Evolutionary conservation across 768 basidiomycete species (phyloP).

Genomic region (Xerocomellus amylosporus): DNA sequence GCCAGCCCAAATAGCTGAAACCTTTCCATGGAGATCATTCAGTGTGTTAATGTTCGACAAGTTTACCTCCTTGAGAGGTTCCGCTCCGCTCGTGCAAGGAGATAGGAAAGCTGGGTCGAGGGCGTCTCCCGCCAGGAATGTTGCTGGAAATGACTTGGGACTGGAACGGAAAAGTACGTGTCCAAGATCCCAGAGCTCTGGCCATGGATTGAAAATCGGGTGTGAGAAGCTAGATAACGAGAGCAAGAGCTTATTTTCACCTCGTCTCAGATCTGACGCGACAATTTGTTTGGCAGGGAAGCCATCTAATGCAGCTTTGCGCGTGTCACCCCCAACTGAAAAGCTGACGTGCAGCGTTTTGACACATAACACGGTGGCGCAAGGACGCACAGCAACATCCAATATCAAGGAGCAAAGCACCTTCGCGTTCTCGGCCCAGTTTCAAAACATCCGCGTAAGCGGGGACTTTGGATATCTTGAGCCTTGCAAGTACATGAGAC

Average conservation of each 20-base stretch:
- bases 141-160: conserved; percentile 49
- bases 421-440: conserved; percentile 35
- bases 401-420: conserved; percentile 43
- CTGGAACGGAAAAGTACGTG: conserved; percentile 58
- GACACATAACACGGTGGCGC: background rate
- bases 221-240: background rate
- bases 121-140: conserved; percentile 54
- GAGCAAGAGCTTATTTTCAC: conserved; percentile 18
- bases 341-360: background rate
- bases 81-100: conserved; percentile 22
- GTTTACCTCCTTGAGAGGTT: conserved; percentile 19
- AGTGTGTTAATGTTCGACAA: conserved; percentile 39
- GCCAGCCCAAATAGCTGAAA: conserved; percentile 49
- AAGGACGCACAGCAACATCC: conserved; percentile 41
- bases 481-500: conserved; percentile 8
- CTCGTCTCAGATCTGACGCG: conserved; percentile 38
- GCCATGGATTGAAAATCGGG: background rate
- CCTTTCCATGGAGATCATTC: conserved; percentile 43
- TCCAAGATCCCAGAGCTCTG: conserved; percentile 62
- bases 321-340: conserved; percentile 41
- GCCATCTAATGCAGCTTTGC: conserved; percentile 41
- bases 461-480: conserved; percentile 19
- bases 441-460: conserved; percentile 31
- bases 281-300: conserved; percentile 38
- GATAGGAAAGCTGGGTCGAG: conserved; percentile 46